Percentiles rank a stretch among this genome's conserved stretches.
These are phyloP conservation scores for Calonectria hawksworthii DNA, from an alignment of 2,329 filamentous ascomycete species.

Conservation along the genomic window DNA sequence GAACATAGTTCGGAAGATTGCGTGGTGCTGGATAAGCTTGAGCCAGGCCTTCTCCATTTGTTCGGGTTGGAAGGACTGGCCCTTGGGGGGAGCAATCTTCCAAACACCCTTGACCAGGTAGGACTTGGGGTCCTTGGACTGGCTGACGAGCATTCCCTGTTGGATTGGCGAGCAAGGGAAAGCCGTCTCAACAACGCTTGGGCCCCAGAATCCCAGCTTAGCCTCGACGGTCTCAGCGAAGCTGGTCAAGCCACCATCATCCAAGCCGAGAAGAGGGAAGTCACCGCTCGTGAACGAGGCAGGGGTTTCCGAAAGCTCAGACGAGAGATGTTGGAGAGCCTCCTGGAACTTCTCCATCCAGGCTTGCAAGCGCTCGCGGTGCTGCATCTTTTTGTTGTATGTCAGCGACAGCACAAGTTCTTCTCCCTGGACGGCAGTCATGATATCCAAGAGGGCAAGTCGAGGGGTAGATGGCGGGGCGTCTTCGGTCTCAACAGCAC, in stretches of 20 bases:
- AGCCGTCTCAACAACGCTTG: constrained; percentile 14
- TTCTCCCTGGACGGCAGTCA: not conserved
- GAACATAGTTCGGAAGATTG: constrained; percentile 27
- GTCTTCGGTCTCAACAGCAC: not conserved
- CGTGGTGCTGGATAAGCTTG: constrained; percentile 21
- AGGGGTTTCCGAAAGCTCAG: not conserved
- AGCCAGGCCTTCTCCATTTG: constrained; percentile 29
- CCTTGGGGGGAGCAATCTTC: not conserved
- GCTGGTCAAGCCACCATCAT: not conserved
- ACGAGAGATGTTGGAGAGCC: not conserved
- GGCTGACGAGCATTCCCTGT: constrained; percentile 30
- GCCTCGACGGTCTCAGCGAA: not conserved
- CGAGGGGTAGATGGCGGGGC: not conserved
- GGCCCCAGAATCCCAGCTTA: not conserved
- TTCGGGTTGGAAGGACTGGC: not conserved
- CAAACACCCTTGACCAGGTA: constrained; percentile 18
- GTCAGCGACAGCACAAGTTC: not conserved
- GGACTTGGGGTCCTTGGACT: constrained; percentile 19
- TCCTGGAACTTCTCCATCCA: not conserved
- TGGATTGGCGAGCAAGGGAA: constrained; percentile 36
- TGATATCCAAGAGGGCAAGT: not conserved
- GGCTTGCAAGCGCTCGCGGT: not conserved
- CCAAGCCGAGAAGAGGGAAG: not conserved
- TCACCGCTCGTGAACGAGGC: not conserved
- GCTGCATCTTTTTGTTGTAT: not conserved